These are phyloP conservation scores for Chloroidium sp. DNA, from an alignment of 163 green algal species.

Conservation along the genomic window DNA sequence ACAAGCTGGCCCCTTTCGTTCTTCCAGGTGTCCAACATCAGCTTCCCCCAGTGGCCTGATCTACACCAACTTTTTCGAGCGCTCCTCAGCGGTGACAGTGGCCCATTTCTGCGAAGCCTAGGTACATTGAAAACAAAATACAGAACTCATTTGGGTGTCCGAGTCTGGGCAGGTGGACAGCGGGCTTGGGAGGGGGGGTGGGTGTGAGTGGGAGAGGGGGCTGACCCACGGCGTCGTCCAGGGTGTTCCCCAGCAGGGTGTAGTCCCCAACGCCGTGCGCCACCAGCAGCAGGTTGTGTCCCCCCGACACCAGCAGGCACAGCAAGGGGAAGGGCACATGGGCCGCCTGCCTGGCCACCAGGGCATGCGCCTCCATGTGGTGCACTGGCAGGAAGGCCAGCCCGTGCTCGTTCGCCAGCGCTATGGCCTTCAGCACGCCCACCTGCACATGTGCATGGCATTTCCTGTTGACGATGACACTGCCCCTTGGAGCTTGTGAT, in stretches of 20 bases:
- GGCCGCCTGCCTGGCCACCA: slow-evolving; percentile 34
- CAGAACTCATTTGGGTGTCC: no score
- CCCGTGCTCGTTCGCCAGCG: slow-evolving; percentile 45
- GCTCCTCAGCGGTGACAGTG: no score
- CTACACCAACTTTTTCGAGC: no score
- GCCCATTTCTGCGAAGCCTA: no score
- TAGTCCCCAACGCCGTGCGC: slow-evolving; percentile 82
- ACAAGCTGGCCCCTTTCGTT: no score
- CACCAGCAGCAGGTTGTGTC: slow-evolving; percentile 92
- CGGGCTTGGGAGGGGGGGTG: not conserved
- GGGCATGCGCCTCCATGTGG: slow-evolving; percentile 97
- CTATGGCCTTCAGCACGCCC: slow-evolving; percentile 76
- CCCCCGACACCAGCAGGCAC: slow-evolving; percentile 90
- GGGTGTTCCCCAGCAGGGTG: slow-evolving; percentile 75
- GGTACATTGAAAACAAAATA: no score
- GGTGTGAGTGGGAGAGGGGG: not conserved
- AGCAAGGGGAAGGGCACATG: slow-evolving; percentile 85
- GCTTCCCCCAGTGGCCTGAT: no score
- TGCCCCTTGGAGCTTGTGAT: no score
- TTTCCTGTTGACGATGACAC: no score
- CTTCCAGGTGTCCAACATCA: no score
- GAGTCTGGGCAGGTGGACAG: no score
- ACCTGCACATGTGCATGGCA: slow-evolving; percentile 42
- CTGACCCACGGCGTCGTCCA: slow-evolving; percentile 87
- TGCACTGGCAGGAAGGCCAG: slow-evolving; percentile 83